Evolutionary conservation across 2,329 filamentous ascomycete species (phyloP).

Genomic region (Acarospora socialis): DNA sequence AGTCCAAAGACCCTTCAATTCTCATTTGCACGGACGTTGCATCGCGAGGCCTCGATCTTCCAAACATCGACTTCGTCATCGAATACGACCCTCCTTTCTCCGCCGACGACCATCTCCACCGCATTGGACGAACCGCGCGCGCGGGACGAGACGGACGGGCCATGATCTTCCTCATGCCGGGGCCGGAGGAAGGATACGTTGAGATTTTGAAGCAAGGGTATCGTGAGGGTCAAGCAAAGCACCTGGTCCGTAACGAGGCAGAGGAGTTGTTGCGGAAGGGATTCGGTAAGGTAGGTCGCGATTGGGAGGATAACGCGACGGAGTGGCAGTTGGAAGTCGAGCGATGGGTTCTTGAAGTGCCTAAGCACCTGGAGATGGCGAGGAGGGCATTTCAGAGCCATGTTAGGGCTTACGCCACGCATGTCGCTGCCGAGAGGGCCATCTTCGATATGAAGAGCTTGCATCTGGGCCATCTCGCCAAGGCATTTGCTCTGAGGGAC

Average conservation of each 20-base stretch:
- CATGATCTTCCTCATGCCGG: conserved; percentile 77
- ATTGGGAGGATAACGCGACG: conserved; percentile 53
- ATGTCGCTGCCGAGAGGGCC: conserved; percentile 66
- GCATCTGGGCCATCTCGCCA: conserved; percentile 84
- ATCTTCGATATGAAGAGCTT: conserved; percentile 88
- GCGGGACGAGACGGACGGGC: conserved; percentile 79
- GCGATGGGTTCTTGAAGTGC: conserved; percentile 48
- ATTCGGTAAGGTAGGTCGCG: conserved; percentile 38
- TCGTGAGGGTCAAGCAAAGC: conserved; percentile 43
- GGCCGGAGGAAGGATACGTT: conserved; percentile 84
- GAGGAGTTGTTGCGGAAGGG: conserved; percentile 56
- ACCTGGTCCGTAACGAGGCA: conserved; percentile 46
- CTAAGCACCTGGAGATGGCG: conserved; percentile 62
- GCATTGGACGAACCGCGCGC: conserved; percentile 86
- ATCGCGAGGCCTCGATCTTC: conserved; percentile 86
- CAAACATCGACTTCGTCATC: conserved; percentile 84
- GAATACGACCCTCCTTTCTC: conserved; percentile 95
- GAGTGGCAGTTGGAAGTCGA: conserved; percentile 53
- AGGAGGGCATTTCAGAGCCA: conserved; percentile 82
- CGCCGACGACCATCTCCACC: conserved; percentile 83
- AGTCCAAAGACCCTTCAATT: conserved; percentile 59
- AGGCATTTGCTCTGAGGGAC: conserved; percentile 82
- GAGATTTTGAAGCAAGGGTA: conserved; percentile 57
- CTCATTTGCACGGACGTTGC: conserved; percentile 92
- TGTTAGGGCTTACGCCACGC: conserved; percentile 87